These are phyloP conservation scores for Orbilia oligospora DNA, from an alignment of 2,329 filamentous ascomycete species.

Conservation along the genomic window DNA sequence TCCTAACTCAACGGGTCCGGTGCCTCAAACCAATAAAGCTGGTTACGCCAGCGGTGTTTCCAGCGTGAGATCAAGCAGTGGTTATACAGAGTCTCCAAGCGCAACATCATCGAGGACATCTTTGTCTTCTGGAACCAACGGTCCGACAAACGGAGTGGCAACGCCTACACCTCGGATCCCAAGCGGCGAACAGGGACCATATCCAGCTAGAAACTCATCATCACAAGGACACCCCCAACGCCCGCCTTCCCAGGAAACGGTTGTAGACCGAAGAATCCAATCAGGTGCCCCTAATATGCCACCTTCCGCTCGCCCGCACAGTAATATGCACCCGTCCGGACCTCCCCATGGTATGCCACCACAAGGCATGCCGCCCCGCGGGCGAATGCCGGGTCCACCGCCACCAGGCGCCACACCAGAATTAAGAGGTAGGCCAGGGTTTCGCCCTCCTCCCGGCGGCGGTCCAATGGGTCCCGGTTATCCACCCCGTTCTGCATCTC, in stretches of 20 bases:
- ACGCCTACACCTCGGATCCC: constrained; percentile 29
- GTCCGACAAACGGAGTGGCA: constrained; percentile 13
- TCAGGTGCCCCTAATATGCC: constrained; percentile 39
- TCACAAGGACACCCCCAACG: constrained; percentile 48
- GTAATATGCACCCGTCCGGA: constrained; percentile 18
- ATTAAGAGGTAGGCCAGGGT: constrained; percentile 48
- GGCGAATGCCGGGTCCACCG: constrained; percentile 18
- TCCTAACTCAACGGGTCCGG: constrained; percentile 14
- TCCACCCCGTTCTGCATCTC: constrained; percentile 46
- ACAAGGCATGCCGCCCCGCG: constrained; percentile 32
- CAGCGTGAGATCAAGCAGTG: constrained; percentile 50
- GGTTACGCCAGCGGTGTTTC: constrained; percentile 52
- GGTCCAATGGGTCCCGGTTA: constrained; percentile 57
- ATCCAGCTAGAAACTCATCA: constrained; percentile 42
- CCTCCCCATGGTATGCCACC: constrained; percentile 23
- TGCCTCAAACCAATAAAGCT: constrained; percentile 17
- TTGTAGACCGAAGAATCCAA: constrained; percentile 5
- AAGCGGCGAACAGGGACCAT: constrained; percentile 42
- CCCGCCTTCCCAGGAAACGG: constrained; percentile 40
- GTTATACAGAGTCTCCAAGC: constrained; percentile 43
- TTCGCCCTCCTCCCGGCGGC: constrained; percentile 43
- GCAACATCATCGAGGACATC: constrained; percentile 50
- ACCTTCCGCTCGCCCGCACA: constrained; percentile 21
- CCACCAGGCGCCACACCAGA: constrained; percentile 24
- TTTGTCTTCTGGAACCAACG: constrained; percentile 39